phyloP scores from a whole-genome alignment of 2,329 filamentous ascomycete species.

The Penicillium sclerotigenum region DNA sequence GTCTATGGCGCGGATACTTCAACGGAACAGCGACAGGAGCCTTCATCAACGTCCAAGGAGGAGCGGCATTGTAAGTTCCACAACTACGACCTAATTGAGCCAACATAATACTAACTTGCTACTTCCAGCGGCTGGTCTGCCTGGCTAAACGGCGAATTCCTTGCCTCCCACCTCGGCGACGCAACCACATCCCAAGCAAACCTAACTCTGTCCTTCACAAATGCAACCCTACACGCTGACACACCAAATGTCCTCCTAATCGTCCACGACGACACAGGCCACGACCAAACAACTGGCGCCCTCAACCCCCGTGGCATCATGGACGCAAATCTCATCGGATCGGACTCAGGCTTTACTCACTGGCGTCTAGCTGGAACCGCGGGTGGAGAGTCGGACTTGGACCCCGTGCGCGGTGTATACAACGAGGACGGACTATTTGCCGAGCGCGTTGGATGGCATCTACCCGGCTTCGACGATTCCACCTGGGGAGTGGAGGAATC shows the following conservation, averaged over 20 bases:
- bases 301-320: slow-evolving; percentile 33
- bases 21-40: slow-evolving; percentile 34
- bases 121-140: slow-evolving; percentile 52
- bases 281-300: slow-evolving; percentile 30
- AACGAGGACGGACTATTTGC: slow-evolving; percentile 59
- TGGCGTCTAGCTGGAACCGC: slow-evolving; percentile 61
- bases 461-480: slow-evolving; percentile 54
- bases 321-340: slow-evolving; percentile 50
- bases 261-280: slow-evolving; percentile 54
- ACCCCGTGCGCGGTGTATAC: slow-evolving; percentile 54
- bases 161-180: slow-evolving; percentile 55
- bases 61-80: slow-evolving; percentile 45
- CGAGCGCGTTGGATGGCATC: slow-evolving; percentile 58
- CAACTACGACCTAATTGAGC: background rate
- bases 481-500: slow-evolving; percentile 41
- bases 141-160: slow-evolving; percentile 56
- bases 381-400: slow-evolving; percentile 52
- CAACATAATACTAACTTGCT: background rate
- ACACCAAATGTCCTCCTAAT: slow-evolving; percentile 58
- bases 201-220: slow-evolving; percentile 50
- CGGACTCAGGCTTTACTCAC: slow-evolving; percentile 48
- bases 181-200: slow-evolving; percentile 22
- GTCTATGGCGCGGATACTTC: slow-evolving; percentile 48
- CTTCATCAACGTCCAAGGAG: slow-evolving; percentile 53
- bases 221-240: slow-evolving; percentile 48